Evolutionary conservation across 495 filamentous ascomycete genomes (phyloP), one percentile per base, ranked within the genome.

Genomic region (Penicillium cinerascens): DNA sequence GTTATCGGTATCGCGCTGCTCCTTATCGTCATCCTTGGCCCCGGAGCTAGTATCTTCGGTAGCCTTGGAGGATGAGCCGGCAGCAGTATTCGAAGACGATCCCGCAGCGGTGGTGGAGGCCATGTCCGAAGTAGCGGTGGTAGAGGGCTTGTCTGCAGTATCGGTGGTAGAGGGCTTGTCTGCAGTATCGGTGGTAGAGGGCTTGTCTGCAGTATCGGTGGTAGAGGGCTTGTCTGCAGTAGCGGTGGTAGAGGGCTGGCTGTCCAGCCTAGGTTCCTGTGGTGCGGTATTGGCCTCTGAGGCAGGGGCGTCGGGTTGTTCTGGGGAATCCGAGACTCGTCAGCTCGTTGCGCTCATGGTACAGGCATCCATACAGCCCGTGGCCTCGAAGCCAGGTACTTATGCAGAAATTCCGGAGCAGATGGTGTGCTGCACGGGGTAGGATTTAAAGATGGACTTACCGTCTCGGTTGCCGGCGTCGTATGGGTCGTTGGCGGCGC

Each of bases 381-480:
- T 38, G 6, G 36, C 36, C 10, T 1, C 10, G 36, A 10, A 16
- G 16, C 2, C 16, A 38, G 36, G 36, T 38, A 13, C 15, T 3
- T n/a, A 38, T 38, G 6, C 36, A 16, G 36, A 10, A 18, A 16
- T 16, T 38, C 15, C 16, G 8, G 36, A 18, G 15, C 11, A 29
- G 26, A 10, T 29, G 9, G 26, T 29, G 26, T 29, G 26, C 6
- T 29, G 26, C 1, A 29, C 9, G 7, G 26, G 26, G 9, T 29
- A 29, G n/a, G n/a, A n/a, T n/a, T n/a, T 29, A 38, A 42, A 29
- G 38, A 40, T 2, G 1, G 25, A 68, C 62, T 58, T 65, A 72
- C 71, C 70, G 17, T 73, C 66, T 22, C 68, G 69, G 51, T 74
- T 75, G 25, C 72, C 74, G 33, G 61, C 71, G 51, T 76, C 73